Conservation (phyloP, 2,329 filamentous ascomycete genomes). For the Penicillium sp. region DNA sequence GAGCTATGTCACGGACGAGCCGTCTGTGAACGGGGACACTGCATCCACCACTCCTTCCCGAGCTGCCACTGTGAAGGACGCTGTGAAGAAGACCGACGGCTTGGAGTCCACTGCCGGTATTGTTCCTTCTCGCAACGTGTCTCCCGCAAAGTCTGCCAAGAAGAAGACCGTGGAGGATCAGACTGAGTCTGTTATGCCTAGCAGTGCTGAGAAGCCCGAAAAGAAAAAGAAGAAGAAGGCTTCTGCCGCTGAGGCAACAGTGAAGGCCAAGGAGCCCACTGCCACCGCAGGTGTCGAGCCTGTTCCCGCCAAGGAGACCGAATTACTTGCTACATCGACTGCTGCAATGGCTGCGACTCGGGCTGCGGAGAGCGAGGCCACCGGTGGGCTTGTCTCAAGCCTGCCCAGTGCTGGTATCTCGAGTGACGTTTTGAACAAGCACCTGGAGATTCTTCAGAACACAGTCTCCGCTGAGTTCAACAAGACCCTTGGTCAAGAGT, state of each 20-base stretch:
- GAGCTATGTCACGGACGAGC: slow-evolving; percentile 38
- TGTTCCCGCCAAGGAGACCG: slow-evolving; percentile 10
- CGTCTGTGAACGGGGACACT: slow-evolving; percentile 47
- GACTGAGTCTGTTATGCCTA: slow-evolving; percentile 24
- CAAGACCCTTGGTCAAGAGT: slow-evolving; percentile 48
- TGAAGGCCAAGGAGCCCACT: slow-evolving; percentile 45
- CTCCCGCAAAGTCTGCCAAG: slow-evolving; percentile 41
- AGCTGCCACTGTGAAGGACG: slow-evolving; percentile 35
- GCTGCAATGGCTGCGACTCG: slow-evolving; percentile 14
- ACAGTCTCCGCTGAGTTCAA: slow-evolving; percentile 50
- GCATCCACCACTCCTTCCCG: slow-evolving; percentile 32
- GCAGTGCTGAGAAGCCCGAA: slow-evolving; percentile 58
- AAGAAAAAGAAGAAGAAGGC: slow-evolving; percentile 69
- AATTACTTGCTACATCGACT: slow-evolving; percentile 17
- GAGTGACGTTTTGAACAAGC: slow-evolving; percentile 58
- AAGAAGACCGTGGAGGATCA: slow-evolving; percentile 44
- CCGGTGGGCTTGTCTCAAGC: slow-evolving; percentile 23
- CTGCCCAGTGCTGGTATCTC: slow-evolving; percentile 39
- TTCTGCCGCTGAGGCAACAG: slow-evolving; percentile 41
- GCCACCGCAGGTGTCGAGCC: slow-evolving; percentile 16
- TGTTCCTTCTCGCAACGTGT: slow-evolving; percentile 31
- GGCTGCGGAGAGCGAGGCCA: slow-evolving; percentile 16
- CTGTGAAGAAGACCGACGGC: slow-evolving; percentile 34
- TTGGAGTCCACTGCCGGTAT: slow-evolving; percentile 25
- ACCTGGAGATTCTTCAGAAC: slow-evolving; percentile 57